phyloP scores from a whole-genome alignment of 108 stramenopile genomes.

The Cyclotella atomus region DNA sequence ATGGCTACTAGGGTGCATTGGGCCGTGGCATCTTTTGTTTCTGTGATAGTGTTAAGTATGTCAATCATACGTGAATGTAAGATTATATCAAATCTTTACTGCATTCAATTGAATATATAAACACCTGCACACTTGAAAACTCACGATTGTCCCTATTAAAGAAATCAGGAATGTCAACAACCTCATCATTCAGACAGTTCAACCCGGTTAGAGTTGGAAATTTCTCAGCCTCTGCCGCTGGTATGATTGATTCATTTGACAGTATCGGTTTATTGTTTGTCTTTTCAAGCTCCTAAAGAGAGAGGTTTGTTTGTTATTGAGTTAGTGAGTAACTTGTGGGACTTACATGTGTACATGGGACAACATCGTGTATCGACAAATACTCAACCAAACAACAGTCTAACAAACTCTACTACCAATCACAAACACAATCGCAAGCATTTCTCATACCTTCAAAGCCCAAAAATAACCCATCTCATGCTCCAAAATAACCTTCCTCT shows the following conservation, averaged over 20 bases:
- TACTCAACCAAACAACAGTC: background rate
- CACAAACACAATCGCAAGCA: background rate
- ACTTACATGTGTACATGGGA: too few species aligned
- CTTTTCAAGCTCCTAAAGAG: constrained; percentile 53
- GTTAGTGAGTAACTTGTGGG: too few species aligned
- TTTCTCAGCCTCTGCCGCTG: constrained; percentile 62
- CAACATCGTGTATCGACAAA: too few species aligned
- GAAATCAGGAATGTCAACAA: constrained; percentile 68
- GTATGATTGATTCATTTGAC: constrained; percentile 63
- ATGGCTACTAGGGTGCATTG: constrained; percentile 78
- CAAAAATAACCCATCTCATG: constrained; percentile 84
- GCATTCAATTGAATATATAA: background rate
- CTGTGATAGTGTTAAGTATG: too few species aligned
- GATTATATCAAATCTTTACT: too few species aligned
- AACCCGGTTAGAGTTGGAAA: constrained; percentile 60
- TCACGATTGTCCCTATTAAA: constrained; percentile 65
- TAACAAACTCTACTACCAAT: background rate
- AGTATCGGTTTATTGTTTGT: constrained; percentile 78
- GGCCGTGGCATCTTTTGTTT: constrained; percentile 44
- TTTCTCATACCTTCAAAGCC: constrained; percentile 61
- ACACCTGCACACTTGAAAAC: background rate
- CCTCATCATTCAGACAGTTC: constrained; percentile 33
- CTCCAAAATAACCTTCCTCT: constrained; percentile 69
- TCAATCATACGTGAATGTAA: too few species aligned
- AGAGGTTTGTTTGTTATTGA: too few species aligned